Conservation (phyloP, 352 stramenopile genomes). For the Phytopythium boreale region DNA sequence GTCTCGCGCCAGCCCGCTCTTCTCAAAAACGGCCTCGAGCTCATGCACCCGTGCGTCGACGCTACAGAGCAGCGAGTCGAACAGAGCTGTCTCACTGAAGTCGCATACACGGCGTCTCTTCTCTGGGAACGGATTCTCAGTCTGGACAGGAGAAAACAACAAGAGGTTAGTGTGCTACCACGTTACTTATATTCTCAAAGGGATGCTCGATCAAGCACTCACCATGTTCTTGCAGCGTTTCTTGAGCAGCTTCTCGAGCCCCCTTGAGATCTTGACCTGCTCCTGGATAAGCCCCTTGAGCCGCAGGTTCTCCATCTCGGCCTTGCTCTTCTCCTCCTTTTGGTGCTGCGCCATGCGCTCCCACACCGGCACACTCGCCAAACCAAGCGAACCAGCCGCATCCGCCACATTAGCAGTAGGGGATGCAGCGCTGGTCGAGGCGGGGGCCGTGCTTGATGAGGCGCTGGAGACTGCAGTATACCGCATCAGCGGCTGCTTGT, state of each 20-base stretch:
- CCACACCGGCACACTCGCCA: slow-evolving; percentile 37
- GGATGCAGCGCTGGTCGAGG: neutral
- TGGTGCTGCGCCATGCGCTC: slow-evolving; percentile 62
- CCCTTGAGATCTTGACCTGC: slow-evolving; percentile 55
- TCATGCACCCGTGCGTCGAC: slow-evolving; percentile 32
- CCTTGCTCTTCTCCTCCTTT: slow-evolving; percentile 64
- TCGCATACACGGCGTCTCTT: slow-evolving; percentile 30
- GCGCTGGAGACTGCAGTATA: neutral
- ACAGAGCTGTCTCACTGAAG: slow-evolving; percentile 31
- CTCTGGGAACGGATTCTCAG: slow-evolving; percentile 15
- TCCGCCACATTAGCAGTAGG: slow-evolving; percentile 5
- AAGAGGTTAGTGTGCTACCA: slow-evolving; percentile 12
- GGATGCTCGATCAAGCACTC: neutral
- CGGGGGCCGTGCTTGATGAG: neutral
- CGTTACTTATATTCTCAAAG: too few species aligned
- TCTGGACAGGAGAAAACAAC: slow-evolving; percentile 5
- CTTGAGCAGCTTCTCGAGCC: slow-evolving; percentile 50
- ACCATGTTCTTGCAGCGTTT: slow-evolving; percentile 47
- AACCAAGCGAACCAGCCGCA: neutral
- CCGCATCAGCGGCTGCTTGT: slow-evolving; percentile 6
- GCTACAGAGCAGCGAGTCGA: slow-evolving; percentile 25
- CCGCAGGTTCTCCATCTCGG: slow-evolving; percentile 67
- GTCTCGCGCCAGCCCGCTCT: slow-evolving; percentile 25
- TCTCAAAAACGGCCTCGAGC: slow-evolving; percentile 41
- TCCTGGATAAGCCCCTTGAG: slow-evolving; percentile 53